Evolutionary conservation across 441 rosid species (phyloP), one percentile per base, ranked within the genome.

Genomic region (Hura crepitans): DNA sequence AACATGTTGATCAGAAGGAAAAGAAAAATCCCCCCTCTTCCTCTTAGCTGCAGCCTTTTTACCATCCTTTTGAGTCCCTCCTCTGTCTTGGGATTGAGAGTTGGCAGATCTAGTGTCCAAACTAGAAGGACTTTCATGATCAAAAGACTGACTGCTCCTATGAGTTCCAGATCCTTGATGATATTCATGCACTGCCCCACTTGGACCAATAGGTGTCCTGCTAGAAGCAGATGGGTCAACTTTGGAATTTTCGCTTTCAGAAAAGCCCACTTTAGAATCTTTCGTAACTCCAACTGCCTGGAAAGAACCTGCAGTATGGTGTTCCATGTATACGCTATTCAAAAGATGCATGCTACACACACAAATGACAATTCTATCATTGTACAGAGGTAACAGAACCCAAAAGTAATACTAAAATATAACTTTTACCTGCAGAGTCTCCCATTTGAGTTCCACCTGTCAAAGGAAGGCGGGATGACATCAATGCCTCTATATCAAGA

Each of bases 111-210:
- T 85, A 43, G 97, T 84, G 74, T 91, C 99, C 83, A 91, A 81
- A 88, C 90, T 93, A 64, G 99, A 89, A 56, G 98, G 95, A 80
- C 99, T 93, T 82, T 89, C 99, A 59, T 87, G 96, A 79, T 96
- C 98, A 72, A 85, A 87, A 58, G 96, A 82, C 80, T 86, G 94
- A 72, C 84, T 82, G 72, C 87, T 81, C 82, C 92, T 89, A 46
- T 80, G 91, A 74, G 84, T 67, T 78, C 80, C 92, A 72, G 94
- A 75, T 65, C 88, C 97, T 79, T 86, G 98, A 85, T 86, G 87
- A 82, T 84, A 83, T 69, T 85, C 84, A 80, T 89, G 96, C 22
- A 83, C 87, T 18, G 81, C 78, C 56, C 77, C 78, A 70, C 81
- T 85, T 66, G 92, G 87, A 63, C 93, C 94, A 84, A 80, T 83